phyloP scores from a whole-genome alignment of 208 protist species.

The Leishmania major region DNA sequence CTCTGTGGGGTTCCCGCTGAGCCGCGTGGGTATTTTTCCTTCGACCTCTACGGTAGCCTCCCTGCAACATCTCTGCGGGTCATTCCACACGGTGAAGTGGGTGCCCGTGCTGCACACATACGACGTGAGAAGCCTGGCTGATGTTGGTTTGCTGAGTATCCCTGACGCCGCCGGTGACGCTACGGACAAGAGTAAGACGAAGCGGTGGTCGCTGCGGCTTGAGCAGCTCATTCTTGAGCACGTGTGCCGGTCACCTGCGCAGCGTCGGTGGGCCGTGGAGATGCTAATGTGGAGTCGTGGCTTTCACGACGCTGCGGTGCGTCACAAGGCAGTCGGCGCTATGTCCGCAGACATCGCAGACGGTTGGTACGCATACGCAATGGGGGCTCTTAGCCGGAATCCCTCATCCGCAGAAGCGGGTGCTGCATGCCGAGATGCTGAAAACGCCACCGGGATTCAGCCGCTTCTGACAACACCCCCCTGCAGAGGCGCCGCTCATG shows the following conservation, averaged over 20 bases:
- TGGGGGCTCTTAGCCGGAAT: conserved; percentile 17
- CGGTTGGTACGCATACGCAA: conserved; percentile 34
- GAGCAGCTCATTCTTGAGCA: conserved; percentile 24
- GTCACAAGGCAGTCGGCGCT: conserved; percentile 1
- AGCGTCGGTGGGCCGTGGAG: conserved; percentile 25
- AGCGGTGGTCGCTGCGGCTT: conserved; percentile 15
- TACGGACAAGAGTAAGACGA: neutral
- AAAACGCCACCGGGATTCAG: conserved; percentile 5
- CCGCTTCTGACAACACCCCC: conserved; percentile 4
- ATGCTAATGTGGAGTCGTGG: conserved; percentile 26
- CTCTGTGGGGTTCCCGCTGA: conserved; percentile 47
- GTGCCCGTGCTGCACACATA: conserved; percentile 46
- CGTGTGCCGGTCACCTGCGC: conserved; percentile 28
- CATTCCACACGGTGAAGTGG: conserved; percentile 32
- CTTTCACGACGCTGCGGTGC: conserved; percentile 13
- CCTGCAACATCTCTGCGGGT: conserved; percentile 34
- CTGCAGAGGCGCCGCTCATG: conserved; percentile 23
- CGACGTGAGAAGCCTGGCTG: conserved; percentile 32
- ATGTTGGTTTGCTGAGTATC: conserved; percentile 32
- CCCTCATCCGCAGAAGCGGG: neutral
- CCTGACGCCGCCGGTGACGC: neutral
- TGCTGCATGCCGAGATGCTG: neutral
- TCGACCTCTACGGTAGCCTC: conserved; percentile 32
- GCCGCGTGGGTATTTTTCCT: conserved; percentile 42
- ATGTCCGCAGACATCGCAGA: conserved; percentile 12